Evolutionary conservation across 1,284 basidiomycete genomes (phyloP).

Genomic region (Xerocomus amazonicus): DNA sequence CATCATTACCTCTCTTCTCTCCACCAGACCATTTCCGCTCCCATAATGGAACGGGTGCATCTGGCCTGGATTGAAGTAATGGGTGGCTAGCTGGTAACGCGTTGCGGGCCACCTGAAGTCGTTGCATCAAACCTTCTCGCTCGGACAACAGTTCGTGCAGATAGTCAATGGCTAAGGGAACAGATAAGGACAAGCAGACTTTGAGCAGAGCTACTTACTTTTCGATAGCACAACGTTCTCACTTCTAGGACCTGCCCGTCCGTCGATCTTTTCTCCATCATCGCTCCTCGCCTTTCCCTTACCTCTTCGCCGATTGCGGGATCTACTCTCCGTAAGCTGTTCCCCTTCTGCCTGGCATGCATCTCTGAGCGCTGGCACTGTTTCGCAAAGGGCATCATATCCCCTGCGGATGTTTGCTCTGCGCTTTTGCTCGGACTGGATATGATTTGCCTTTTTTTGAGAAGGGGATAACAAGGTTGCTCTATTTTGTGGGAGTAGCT

Average conservation of each 20-base stretch:
- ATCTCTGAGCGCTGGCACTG: conserved; percentile 74
- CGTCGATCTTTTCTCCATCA: conserved; percentile 64
- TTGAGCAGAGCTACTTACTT: conserved; percentile 49
- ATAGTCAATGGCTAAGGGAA: conserved; percentile 73
- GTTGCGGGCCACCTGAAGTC: conserved; percentile 57
- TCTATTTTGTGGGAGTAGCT: conserved; percentile 17
- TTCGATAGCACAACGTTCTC: conserved; percentile 82
- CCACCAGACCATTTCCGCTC: conserved; percentile 78
- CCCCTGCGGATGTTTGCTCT: conserved; percentile 87
- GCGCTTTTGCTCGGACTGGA: conserved; percentile 86
- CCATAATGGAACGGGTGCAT: conserved; percentile 53
- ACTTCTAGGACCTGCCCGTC: conserved; percentile 77
- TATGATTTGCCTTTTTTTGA: conserved; percentile 93
- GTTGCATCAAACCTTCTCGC: conserved; percentile 50
- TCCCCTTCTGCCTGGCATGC: conserved; percentile 64
- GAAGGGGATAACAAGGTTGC: conserved; percentile 59
- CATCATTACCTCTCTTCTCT: conserved; percentile 45
- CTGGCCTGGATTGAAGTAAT: conserved; percentile 35
- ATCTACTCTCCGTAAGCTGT: conserved; percentile 33
- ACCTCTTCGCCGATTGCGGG: conserved; percentile 25
- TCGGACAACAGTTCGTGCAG: conserved; percentile 61
- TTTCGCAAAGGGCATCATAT: conserved; percentile 81
- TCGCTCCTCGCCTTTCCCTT: conserved; percentile 36
- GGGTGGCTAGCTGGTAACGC: conserved; percentile 56
- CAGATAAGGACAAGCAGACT: conserved; percentile 6